phyloP scores from a whole-genome alignment of 1,284 basidiomycete species.

The Farysia itapuensis region DNA sequence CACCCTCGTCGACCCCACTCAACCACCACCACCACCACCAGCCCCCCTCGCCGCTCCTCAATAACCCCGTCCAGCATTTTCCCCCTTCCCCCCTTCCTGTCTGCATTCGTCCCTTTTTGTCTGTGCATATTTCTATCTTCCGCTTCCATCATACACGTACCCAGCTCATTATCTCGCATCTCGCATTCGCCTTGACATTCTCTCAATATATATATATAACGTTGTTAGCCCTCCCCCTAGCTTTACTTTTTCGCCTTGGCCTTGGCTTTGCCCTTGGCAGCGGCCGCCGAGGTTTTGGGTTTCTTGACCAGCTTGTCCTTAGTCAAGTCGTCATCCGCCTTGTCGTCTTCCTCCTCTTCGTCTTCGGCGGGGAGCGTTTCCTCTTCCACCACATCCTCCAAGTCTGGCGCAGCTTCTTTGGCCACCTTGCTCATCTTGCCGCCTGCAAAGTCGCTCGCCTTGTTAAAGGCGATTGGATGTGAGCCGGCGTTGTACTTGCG shows the following conservation, averaged over 20 bases:
- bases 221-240: no score
- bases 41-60: no score
- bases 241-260: slow-evolving; percentile 1
- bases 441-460: slow-evolving; percentile 12
- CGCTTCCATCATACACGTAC: no score
- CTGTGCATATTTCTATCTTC: no score
- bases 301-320: slow-evolving; percentile 67
- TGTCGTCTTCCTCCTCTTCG: slow-evolving; percentile 36
- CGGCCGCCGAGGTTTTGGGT: slow-evolving; percentile 52
- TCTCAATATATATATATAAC: no score
- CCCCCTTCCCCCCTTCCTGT: no score
- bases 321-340: slow-evolving; percentile 57
- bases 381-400: slow-evolving; percentile 57
- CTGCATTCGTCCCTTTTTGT: no score
- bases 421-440: slow-evolving; percentile 26
- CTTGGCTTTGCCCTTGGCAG: slow-evolving; percentile 7
- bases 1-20: no score
- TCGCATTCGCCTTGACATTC: no score
- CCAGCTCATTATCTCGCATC: no score
- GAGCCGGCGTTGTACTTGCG: slow-evolving; percentile 65
- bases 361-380: slow-evolving; percentile 52
- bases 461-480: slow-evolving; percentile 51
- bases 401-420: slow-evolving; percentile 36
- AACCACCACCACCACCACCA: no score
- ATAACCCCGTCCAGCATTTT: no score